Evolutionary conservation across 2,329 filamentous ascomycete genomes (phyloP).

Genomic region (Paracoccidioides lutzii): DNA sequence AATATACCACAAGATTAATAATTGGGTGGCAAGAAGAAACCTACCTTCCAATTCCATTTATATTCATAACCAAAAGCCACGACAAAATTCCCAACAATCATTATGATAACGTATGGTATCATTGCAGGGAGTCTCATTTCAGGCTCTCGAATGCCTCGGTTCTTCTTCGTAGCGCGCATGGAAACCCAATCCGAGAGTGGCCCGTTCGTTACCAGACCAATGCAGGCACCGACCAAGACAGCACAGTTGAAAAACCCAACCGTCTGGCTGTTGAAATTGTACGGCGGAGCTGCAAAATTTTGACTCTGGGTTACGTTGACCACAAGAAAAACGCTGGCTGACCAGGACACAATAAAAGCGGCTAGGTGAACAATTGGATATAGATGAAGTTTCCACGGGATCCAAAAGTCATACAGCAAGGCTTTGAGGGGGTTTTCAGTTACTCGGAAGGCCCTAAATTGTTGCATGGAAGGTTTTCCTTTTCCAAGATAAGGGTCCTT

Average conservation of each 20-base stretch:
- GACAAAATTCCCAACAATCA: constrained; percentile 46
- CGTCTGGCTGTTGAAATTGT: constrained; percentile 38
- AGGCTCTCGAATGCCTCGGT: constrained; percentile 44
- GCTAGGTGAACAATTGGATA: constrained; percentile 53
- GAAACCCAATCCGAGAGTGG: constrained; percentile 46
- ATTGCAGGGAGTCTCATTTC: constrained; percentile 46
- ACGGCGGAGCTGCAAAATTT: constrained; percentile 43
- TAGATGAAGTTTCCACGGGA: constrained; percentile 48
- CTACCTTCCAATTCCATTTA: constrained; percentile 41
- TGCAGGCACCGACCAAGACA: constrained; percentile 40
- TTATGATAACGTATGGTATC: constrained; percentile 45
- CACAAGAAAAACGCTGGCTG: constrained; percentile 44
- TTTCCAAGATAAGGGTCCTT: constrained; percentile 43
- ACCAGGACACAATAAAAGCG: constrained; percentile 50
- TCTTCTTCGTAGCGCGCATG: constrained; percentile 39
- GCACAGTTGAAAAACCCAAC: constrained; percentile 49
- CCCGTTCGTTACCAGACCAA: constrained; percentile 44
- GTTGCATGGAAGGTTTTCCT: constrained; percentile 41
- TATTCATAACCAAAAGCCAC: constrained; percentile 42
- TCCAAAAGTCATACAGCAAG: constrained; percentile 43
- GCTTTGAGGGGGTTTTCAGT: constrained; percentile 33
- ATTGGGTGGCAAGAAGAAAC: background rate
- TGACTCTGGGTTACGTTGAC: constrained; percentile 49
- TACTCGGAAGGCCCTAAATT: constrained; percentile 43
- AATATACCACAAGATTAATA: background rate